Percentiles rank a stretch among this genome's conserved stretches.
Conservation (phyloP, 345 rosid species). For the Arabis alpina region DNA sequence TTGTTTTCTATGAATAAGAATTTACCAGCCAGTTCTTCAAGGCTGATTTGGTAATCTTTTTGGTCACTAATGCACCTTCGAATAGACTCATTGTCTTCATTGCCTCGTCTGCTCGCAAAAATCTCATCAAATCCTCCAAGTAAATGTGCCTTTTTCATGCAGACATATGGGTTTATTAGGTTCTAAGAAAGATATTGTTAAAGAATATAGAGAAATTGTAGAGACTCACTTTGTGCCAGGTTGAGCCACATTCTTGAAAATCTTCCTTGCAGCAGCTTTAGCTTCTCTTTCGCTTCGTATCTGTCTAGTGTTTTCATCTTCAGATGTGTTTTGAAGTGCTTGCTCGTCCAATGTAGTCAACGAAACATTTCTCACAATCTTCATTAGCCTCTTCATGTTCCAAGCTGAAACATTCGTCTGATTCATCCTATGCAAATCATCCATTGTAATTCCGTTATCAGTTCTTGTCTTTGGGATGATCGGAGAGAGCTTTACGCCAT, state of each 20-base stretch:
- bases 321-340: conserved; percentile 43
- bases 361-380: conserved; percentile 71
- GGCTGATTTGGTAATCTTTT: conserved; percentile 63
- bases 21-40: conserved; percentile 90
- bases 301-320: conserved; percentile 61
- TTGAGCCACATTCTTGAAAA: conserved; percentile 73
- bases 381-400: conserved; percentile 97
- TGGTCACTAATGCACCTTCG: conserved; percentile 65
- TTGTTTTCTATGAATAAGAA: conserved; percentile 1
- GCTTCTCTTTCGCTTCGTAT: conserved; percentile 86
- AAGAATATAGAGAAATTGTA: neutral
- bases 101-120: conserved; percentile 81
- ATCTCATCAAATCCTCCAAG: conserved; percentile 74
- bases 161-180: conserved; percentile 48
- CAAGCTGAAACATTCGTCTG: conserved; percentile 86
- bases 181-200: neutral
- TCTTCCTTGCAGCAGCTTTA: conserved; percentile 85
- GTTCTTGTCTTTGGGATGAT: conserved; percentile 37
- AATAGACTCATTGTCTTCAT: conserved; percentile 66
- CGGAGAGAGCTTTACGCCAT: conserved; percentile 45
- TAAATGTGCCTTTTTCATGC: conserved; percentile 63
- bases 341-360: conserved; percentile 86
- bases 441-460: conserved; percentile 56
- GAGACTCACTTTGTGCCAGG: conserved; percentile 56
- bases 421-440: conserved; percentile 71